A percentile compares a stretch with the other conserved stretches of the same genome.
Conservation (phyloP, 768 basidiomycete genomes). For the Neoboletus brunneissimus region DNA sequence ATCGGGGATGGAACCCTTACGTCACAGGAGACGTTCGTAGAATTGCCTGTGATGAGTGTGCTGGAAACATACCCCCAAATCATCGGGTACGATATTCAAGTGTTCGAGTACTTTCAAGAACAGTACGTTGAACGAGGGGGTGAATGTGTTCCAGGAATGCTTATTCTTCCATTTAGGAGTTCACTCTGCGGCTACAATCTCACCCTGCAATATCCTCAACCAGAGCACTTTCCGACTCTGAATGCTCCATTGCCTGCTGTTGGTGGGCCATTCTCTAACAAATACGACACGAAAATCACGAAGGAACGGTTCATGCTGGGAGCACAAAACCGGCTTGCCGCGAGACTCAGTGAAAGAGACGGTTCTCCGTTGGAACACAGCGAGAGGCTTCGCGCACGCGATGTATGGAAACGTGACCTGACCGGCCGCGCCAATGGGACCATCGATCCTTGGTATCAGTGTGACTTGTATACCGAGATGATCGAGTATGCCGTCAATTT, state of each 20-base stretch:
- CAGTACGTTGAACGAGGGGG: slow-evolving; percentile 44
- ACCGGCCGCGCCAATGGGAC: slow-evolving; percentile 51
- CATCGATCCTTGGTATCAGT: slow-evolving; percentile 60
- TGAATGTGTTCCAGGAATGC: background rate
- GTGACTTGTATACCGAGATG: slow-evolving; percentile 58
- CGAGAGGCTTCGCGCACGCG: slow-evolving; percentile 21
- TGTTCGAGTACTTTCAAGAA: slow-evolving; percentile 64
- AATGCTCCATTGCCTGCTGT: background rate
- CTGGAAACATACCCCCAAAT: slow-evolving; percentile 48
- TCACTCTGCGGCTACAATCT: slow-evolving; percentile 65
- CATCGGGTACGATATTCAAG: slow-evolving; percentile 56
- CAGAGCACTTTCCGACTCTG: slow-evolving; percentile 44
- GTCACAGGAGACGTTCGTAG: slow-evolving; percentile 45
- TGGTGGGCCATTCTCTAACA: background rate
- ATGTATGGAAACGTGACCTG: slow-evolving; percentile 46
- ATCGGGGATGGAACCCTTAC: slow-evolving; percentile 66
- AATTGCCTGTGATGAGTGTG: slow-evolving; percentile 55
- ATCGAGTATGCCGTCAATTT: slow-evolving; percentile 70
- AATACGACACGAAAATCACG: background rate
- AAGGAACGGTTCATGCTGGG: slow-evolving; percentile 15
- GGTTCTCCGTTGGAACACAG: slow-evolving; percentile 16
- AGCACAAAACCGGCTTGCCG: slow-evolving; percentile 2
- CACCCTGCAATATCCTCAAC: slow-evolving; percentile 66
- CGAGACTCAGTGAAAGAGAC: slow-evolving; percentile 6
- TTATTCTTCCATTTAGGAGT: slow-evolving; percentile 36